Evolutionary conservation across 2,329 filamentous ascomycete species (phyloP), one percentile per base, ranked within the genome.

Genomic region (Ambrosiella beaveri): DNA sequence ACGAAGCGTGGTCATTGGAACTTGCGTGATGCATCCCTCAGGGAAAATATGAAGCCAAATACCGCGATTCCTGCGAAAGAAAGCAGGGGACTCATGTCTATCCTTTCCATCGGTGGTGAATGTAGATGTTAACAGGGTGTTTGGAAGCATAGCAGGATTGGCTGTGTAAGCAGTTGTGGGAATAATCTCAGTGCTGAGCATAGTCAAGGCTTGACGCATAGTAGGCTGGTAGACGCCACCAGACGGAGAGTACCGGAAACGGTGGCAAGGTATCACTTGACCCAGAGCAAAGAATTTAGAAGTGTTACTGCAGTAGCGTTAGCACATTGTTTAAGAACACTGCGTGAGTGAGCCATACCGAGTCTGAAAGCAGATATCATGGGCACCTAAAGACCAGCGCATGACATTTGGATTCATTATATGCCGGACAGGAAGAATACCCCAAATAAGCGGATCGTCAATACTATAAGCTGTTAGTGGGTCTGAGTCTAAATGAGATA

Each of bases 11-110:
- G 82, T 81, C 47, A 82, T 74, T 1, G 85, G 79, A 63, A 88
- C 83, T 71, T 98, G 93, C 70, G 97, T 90, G 51, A 95, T 88
- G 69, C 86, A 88, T 53, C 89, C 93, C 71, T 98, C 93, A 11
- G 93, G 93, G 69, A 97, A 97, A 57, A 97, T 85, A 69, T 98
- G 93, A 3, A 98, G 75, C 93, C 93, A 98, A 50, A 81, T 80
- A 68, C 86, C 78, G 51, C 80, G 81, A 64, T 88, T 83, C 62
- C 71, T 76, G 1, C 79, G 69, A 67, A 86, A 90, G 53, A 82
- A 78, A 1, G 88, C 83, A 0, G 89, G 88, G 0, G 87, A 79
- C 0, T 78, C 74, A 67, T 88, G 86, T 41, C 70, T 71, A 69
- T 91, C 86, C 13, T 65, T 64, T 49, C 81, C 82, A 58, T 77